Conservation (phyloP, 1,284 basidiomycete genomes). For the Irpex sp. region DNA sequence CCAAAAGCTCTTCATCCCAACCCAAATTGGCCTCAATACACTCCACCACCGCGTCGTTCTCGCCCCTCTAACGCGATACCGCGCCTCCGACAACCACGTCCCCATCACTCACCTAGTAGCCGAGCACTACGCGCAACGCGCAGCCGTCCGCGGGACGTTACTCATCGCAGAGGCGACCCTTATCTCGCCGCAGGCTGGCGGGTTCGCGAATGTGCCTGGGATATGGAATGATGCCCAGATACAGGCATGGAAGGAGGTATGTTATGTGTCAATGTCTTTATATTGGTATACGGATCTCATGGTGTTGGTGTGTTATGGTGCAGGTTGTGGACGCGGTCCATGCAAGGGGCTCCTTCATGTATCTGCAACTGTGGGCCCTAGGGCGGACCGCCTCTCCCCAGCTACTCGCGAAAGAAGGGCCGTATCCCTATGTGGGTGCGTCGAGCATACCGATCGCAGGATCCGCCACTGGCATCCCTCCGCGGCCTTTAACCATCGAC, state of each 20-base stretch:
- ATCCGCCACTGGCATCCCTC: constrained; percentile 22
- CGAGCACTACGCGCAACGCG: constrained; percentile 40
- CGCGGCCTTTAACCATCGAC: constrained; percentile 32
- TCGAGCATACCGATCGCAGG: constrained; percentile 37
- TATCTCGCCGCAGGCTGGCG: constrained; percentile 34
- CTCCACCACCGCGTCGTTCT: constrained; percentile 41
- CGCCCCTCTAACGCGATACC: constrained; percentile 38
- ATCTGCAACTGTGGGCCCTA: constrained; percentile 43
- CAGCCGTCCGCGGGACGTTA: constrained; percentile 35
- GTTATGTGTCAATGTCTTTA: constrained; percentile 1
- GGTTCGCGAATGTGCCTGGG: constrained; percentile 32
- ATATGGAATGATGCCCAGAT: constrained; percentile 41
- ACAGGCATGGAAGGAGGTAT: constrained; percentile 38
- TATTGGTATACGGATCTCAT: neutral
- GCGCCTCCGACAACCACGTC: constrained; percentile 21
- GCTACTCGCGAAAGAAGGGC: constrained; percentile 25
- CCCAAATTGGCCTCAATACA: constrained; percentile 31
- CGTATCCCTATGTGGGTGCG: constrained; percentile 30
- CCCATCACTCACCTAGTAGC: constrained; percentile 20
- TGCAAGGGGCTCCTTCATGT: constrained; percentile 36
- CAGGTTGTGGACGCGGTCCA: constrained; percentile 28
- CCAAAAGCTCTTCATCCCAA: constrained; percentile 34
- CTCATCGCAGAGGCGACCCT: constrained; percentile 44
- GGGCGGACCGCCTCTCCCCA: constrained; percentile 34
- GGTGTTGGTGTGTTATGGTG: neutral